A percentile compares a stretch with the other conserved stretches of the same genome.
These are phyloP conservation scores for Eimeria necatrix DNA, from an alignment of 169 alveolate species.

Conservation along the genomic window DNA sequence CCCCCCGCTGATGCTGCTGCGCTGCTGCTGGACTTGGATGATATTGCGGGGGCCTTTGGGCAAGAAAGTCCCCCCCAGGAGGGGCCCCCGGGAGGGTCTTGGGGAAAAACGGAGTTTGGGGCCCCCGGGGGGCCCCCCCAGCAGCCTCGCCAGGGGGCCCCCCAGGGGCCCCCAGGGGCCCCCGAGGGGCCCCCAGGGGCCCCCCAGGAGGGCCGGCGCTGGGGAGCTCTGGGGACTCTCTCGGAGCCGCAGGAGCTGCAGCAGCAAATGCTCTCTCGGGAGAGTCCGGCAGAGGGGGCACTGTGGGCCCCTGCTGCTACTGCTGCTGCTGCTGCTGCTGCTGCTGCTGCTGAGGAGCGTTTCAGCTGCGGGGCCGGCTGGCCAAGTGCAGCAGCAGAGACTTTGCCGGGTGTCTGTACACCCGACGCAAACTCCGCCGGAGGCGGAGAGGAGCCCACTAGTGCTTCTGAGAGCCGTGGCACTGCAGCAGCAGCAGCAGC, in stretches of 20 bases:
- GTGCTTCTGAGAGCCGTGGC: not conserved
- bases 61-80: slow-evolving; percentile 5
- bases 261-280: not conserved
- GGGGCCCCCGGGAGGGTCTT: not conserved
- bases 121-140: slow-evolving; percentile 34
- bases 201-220: not conserved
- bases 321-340: too few species aligned
- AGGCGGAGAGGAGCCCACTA: not conserved
- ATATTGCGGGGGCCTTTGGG: slow-evolving; percentile 30
- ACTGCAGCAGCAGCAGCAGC: not conserved
- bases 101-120: not conserved
- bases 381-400: not conserved
- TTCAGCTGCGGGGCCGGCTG: too few species aligned
- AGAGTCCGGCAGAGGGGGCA: not conserved
- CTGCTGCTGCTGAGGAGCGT: too few species aligned
- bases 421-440: too few species aligned
- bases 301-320: too few species aligned
- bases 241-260: not conserved
- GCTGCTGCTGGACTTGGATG: slow-evolving; percentile 25
- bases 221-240: not conserved
- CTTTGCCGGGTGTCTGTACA: not conserved
- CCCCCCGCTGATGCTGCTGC: not conserved
- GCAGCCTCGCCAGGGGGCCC: not conserved
- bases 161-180: slow-evolving; percentile 3
- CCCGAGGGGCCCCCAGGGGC: slow-evolving; percentile 29